Conservation (phyloP, 495 filamentous ascomycete genomes). For the Penicillium dipodomyicola region DNA sequence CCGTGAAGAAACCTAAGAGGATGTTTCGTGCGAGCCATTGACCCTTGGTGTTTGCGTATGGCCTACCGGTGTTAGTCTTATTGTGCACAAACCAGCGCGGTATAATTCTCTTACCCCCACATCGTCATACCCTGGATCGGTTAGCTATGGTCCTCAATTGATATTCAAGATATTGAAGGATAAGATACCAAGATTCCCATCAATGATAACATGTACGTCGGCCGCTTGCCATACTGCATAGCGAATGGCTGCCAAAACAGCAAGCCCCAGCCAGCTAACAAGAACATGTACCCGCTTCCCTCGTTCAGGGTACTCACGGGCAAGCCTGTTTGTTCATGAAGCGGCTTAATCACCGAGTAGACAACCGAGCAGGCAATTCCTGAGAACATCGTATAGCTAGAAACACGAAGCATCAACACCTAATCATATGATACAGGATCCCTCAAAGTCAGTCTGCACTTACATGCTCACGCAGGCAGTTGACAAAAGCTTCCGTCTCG, state of each 20-base stretch:
- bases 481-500: conserved; percentile 52
- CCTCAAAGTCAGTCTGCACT: conserved; percentile 6
- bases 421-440: background rate
- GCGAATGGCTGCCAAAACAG: conserved; percentile 70
- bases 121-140: conserved; percentile 31
- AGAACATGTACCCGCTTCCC: conserved; percentile 64
- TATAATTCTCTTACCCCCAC: conserved; percentile 40
- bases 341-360: conserved; percentile 59
- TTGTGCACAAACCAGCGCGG: background rate
- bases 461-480: conserved; percentile 48
- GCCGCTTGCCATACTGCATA: conserved; percentile 64
- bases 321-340: conserved; percentile 55
- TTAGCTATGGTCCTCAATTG: background rate
- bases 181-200: conserved; percentile 48
- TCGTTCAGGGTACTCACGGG: conserved; percentile 53
- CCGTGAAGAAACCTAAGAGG: conserved; percentile 61
- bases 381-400: conserved; percentile 57
- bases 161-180: background rate
- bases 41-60: conserved; percentile 47
- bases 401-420: background rate
- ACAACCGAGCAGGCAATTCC: conserved; percentile 60
- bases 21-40: conserved; percentile 65
- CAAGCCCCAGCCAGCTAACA: conserved; percentile 61
- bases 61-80: conserved; percentile 22
- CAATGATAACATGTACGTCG: conserved; percentile 58